Base-by-base conservation (phyloP, 2,329 filamentous ascomycete species). In the Massarina eburnea region DNA sequence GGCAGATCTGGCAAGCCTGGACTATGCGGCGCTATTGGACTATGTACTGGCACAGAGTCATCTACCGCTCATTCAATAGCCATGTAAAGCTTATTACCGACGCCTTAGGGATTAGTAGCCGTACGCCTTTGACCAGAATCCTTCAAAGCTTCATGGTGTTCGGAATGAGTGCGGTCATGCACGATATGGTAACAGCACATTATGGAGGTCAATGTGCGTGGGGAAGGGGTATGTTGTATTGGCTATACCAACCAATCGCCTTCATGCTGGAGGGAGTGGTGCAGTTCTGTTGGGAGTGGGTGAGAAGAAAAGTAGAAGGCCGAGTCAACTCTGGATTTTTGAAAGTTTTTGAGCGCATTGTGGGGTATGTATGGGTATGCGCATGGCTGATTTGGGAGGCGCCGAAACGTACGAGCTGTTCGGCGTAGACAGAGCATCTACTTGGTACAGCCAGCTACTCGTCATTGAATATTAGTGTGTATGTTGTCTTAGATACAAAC, bases 241-340 rank as follows among this genome's bases (percentile, higher is more conserved):
- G 42, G 46, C 9, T 41, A 14, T 36, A 42, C 17, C 46, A 49
- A 18, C 46, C 46, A 22, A 21, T 49, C 15, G 46, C 42, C 2
- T 49, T 49, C 29, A 20, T 49, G 20, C n/a, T 45, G 9, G 46
- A 49, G 18, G 46, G 42, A 5, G 27, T 33, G 9, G 46, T 49
- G 8, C 46, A 49, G 26, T 21, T 26, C 7, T 34, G 12, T 14
- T 49, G 46, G 46, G 35, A 15, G 9, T 9, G n/a, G n/a, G n/a
- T n/a, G 33, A 33, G 7, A 39, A 30, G 10, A 7, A 26, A 1
- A 29, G 35, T 19, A 27, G 29, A 15, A 38, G 34, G 26, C 15
- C n/a, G 39, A n/a, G 10, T 29, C 29, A 34, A 22, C 14, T 20
- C 14, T 20, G 20, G 22, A n/a, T 8, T n/a, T 3, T 18, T 46